Base-by-base conservation (phyloP, 352 stramenopile genomes). In the Phytophthora ohioensis region DNA sequence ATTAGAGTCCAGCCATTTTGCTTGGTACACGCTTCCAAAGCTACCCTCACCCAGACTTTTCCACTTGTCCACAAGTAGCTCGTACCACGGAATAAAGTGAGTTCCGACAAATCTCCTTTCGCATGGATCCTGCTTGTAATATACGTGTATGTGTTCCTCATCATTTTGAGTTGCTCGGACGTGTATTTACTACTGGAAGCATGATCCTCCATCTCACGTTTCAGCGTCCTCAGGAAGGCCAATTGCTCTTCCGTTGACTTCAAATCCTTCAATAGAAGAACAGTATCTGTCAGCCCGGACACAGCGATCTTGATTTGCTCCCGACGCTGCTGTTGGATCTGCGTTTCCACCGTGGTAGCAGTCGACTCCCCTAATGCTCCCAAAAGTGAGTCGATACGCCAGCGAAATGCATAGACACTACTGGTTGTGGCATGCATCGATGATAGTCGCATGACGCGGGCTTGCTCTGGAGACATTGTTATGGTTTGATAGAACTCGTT, bases 41-140 rank as follows among this genome's bases (percentile, higher is more conserved):
- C 49, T 32, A 47, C 60, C 49, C 32, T 17, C 21, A 43, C 60
- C 60, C 39, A 67, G 17, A 17, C 13, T 42, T 30, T 11, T 10
- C 49, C 49, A 60, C 31, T 67, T 41, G 6, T 67, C 60, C 31
- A 61, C 12, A 15, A 67, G 21, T 9, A 67, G 21, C 8, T 67
- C 60, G 13, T 61, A 67, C 51, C 49, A 67, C 3, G 58, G 58
- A 36, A 67, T 59, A 12, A 67, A 67, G 34, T 39, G 15, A 67
- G 17, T 17, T 52, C 32, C 2, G 11, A 45, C 21, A 27, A 27
- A 27, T 27, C 21, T 27, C 21, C 21, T 27, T 5, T 27, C 21
- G 21, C 21, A 27, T 36, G 9, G 2, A 51, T 1, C 11, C 27
- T 43, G 9, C 4, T 45, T 0, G 27, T 8, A 17, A 67, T 46